Base-by-base conservation (phyloP, 371 early-diverging fungal genomes). In the Rhizopus sp. region DNA sequence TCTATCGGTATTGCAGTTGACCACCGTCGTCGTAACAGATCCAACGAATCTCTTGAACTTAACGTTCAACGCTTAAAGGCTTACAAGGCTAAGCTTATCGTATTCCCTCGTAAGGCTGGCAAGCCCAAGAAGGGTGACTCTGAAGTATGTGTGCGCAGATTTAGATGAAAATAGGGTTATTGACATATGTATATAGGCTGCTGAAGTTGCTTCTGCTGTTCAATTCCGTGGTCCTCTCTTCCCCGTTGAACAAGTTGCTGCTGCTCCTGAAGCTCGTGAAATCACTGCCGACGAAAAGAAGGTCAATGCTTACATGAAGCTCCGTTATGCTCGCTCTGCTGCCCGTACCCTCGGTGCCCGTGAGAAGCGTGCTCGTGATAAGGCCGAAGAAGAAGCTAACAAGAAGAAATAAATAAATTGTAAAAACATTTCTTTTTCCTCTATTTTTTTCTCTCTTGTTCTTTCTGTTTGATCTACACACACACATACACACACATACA, bases 1-100 rank as follows among this genome's bases (percentile, higher is more conserved):
- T 83, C 93, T 75, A 88, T 99, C 73, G 99, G 99, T 75, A 94
- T 99, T 77, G 85, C 98, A 41, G 98, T 99, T 62, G 99, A 99
- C 84, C 88, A 91, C 86, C 97, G 99, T 73, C 92, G 99, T 73
- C 91, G 93, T 82, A 98, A 97, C 92, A 86, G 90, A 70, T 96
- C 95, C 63, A 93, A 90, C 68, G 99, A 99, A 81, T 90, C 94
- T 34, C 88, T 99, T 44, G 82, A 92, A 69, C 78, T 91, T 61
- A 99, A 99, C 83, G 97, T 93, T 55, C 89, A 92, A 82, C 95
- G 99, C 75, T 86, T 99, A 65, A 92, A 95, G 88, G 93, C 89
- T 65, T 99, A 99, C 92, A 84, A 91, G 88, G 79, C 90, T 69
- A 91, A 91, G 81, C 78, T 97, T 45, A 88, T 97, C 68, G 90